Base-by-base conservation (phyloP, 768 basidiomycete genomes). In the Pilatotrama ljubarskyi region DNA sequence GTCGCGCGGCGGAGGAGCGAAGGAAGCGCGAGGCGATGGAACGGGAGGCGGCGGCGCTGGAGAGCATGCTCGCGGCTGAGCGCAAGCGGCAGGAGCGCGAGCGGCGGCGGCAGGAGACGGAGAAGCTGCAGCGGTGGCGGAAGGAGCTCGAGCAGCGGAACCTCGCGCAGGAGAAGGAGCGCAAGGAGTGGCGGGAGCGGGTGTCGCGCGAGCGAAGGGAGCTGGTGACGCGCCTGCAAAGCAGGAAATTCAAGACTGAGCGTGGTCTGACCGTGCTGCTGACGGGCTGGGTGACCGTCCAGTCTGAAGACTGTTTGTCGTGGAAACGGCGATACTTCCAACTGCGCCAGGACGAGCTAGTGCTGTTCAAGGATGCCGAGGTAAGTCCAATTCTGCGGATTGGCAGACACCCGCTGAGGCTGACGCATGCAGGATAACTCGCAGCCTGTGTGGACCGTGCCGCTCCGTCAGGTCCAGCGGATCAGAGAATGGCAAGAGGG, bases 311-410 rank as follows among this genome's bases (percentile, higher is more conserved):
- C 20, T 66, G 58, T 18, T 51, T 68, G n/a, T 65, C 67, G 18
- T 76, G 72, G 71, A 70, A 70, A 51, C 63, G 75, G 37, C 65
- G 75, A 7, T 72, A 66, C 54, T 75, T 69, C 55, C 66, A 71
- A 42, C 59, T 75, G 29, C 54, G 66, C 35, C 65, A 65, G 6
- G 58, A 68, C 13, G 55, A 43, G 26, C 58, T 75, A 47, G 40
- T 52, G 17, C 59, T 75, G 6, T 72, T 64, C 68, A 73, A 71
- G 61, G 67, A 68, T 42, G 63, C 61, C n/a, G 69, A 71, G 59
- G 72, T 70, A 48, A 40, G 72, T 61, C 36, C 26, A 6, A 15
- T 22, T 40, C 49, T 17, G 25, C 42, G 36, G 36, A 42, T 24
- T 25, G 15, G 11, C 20, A 18, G 22, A 8, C 25, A 20, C 40